Base-by-base conservation (phyloP, 2,329 filamentous ascomycete genomes). In the Stromatinia cepivora region DNA sequence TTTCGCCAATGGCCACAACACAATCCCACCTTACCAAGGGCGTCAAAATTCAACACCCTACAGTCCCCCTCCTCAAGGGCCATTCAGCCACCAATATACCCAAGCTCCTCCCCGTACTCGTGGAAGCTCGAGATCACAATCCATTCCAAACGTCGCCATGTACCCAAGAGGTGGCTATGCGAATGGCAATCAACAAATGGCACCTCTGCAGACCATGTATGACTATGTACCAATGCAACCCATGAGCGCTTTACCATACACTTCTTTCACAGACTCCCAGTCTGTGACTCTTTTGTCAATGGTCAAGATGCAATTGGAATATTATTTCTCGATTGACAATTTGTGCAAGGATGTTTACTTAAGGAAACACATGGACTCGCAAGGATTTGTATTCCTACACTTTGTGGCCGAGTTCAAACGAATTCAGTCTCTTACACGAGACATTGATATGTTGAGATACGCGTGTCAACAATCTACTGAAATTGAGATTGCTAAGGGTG, bases 281-380 rank as follows among this genome's bases (percentile, higher is more conserved):
- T 83, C 84, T 48, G 75, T 79, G n/a, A 63, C 66, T n/a, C 28
- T 68, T 17, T 71, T 78, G 50, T 71, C 72, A 17, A 77, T 79
- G 75, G 78, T 87, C 62, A 83, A 81, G 67, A 79, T 78, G 73
- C 82, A 86, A 77, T 86, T 93, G 50, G 93, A 97, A 77, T 99
- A 97, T 82, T 99, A 99, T 81, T 97, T 99, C 81, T 98, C 94
- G 0, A 87, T 97, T 39, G 92, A 97, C 77, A 99, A 99, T 78
- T 85, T 98, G 63, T 92, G 92, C 85, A 97, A 97, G 81, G 95
- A 99, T 77, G 85, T 92, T 77, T 98, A 89, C 80, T 84, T 99
- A 70, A 90, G 95, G 69, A 89, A 88, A 76, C 90, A 94, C 75
- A 98, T 99, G 95, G 94, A 99, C 78, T 92, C 91, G 0, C 92